phyloP scores from a whole-genome alignment of 1,284 basidiomycete species.

The Blastosporella zonata region DNA sequence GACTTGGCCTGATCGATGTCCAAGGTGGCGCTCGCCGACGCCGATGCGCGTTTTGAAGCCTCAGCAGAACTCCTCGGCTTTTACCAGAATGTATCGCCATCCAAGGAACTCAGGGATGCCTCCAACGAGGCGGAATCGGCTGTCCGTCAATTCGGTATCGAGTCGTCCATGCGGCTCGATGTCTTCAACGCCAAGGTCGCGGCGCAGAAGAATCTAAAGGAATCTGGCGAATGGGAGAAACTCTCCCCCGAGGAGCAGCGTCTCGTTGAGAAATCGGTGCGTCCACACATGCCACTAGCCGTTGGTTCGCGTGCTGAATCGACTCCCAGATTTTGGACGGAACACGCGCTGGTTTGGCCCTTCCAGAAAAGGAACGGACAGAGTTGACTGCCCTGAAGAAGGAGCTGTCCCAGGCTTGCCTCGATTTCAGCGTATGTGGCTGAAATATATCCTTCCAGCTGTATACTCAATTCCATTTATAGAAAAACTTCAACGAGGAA shows the following conservation, averaged over 20 bases:
- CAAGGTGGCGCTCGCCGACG: conserved; percentile 54
- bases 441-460: not conserved
- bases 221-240: conserved; percentile 51
- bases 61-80: conserved; percentile 62
- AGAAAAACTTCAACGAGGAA: conserved; percentile 89
- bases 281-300: conserved; percentile 7
- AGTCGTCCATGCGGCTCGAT: conserved; percentile 74
- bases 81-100: conserved; percentile 76
- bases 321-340: conserved; percentile 59
- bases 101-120: conserved; percentile 71
- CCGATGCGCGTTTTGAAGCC: conserved; percentile 53
- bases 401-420: conserved; percentile 64
- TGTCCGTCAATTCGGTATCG: conserved; percentile 64
- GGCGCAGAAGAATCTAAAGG: conserved; percentile 65
- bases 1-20: conserved; percentile 10
- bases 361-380: conserved; percentile 60
- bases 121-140: conserved; percentile 70
- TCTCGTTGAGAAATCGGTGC: conserved; percentile 69
- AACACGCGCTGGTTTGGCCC: conserved; percentile 69
- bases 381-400: conserved; percentile 61
- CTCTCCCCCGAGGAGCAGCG: conserved; percentile 67
- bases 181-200: conserved; percentile 69
- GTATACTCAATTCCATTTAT: conserved; percentile 14
- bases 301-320: not conserved
- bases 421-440: conserved; percentile 69